Evolutionary conservation across 768 basidiomycete genomes (phyloP).

Genomic region (Lactifluus subvellereus): DNA sequence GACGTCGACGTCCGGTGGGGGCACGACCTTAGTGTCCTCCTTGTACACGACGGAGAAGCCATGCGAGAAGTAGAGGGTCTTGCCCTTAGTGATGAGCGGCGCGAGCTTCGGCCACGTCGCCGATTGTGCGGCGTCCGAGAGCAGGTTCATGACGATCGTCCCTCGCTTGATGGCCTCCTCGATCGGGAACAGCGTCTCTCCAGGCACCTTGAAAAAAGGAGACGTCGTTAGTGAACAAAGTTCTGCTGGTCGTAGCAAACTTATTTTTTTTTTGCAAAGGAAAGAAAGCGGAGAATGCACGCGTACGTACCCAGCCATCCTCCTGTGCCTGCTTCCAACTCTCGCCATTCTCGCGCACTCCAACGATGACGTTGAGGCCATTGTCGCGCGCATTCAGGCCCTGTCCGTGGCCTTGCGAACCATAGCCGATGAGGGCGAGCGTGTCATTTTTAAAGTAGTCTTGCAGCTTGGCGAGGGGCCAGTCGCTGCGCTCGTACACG

Average conservation of each 20-base stretch:
- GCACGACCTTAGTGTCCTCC: conserved; percentile 90
- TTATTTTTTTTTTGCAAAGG: neutral
- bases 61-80: conserved; percentile 99
- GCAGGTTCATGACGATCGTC: conserved; percentile 99
- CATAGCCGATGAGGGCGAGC: conserved; percentile 97
- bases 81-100: conserved; percentile 98
- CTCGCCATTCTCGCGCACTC: conserved; percentile 95
- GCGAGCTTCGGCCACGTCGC: conserved; percentile 86
- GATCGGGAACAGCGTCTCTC: conserved; percentile 96
- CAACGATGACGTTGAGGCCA: conserved; percentile 96
- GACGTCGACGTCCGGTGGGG: conserved; percentile 92
- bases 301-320: conserved; percentile 83
- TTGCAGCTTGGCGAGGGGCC: conserved; percentile 96
- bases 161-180: conserved; percentile 94
- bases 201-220: conserved; percentile 60
- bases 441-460: conserved; percentile 99
- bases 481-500: conserved; percentile 94
- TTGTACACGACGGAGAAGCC: conserved; percentile 99
- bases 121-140: conserved; percentile 99
- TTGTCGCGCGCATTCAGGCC: conserved; percentile 99
- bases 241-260: too few relatives aligned
- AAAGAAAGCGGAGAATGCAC: neutral
- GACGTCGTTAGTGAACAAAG: neutral
- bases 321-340: conserved; percentile 93
- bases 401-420: conserved; percentile 98